These are phyloP conservation scores for Dactylellina sp. DNA, from an alignment of 2,329 filamentous ascomycete species.

Conservation along the genomic window DNA sequence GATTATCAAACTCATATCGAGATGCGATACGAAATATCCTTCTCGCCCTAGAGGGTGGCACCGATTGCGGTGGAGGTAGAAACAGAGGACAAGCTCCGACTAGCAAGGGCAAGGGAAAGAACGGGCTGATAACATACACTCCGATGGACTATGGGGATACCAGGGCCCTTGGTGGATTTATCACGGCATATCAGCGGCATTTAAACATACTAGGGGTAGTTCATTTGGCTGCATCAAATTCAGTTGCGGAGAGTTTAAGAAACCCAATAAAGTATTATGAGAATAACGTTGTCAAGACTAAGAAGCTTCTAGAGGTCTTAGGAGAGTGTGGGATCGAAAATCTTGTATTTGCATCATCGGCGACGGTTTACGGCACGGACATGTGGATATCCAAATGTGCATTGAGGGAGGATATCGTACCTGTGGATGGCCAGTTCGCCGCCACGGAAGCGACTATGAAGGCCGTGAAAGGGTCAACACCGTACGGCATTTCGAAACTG, in stretches of 20 bases:
- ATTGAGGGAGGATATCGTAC: conserved; percentile 21
- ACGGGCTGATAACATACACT: conserved; percentile 1
- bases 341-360: conserved; percentile 76
- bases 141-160: conserved; percentile 20
- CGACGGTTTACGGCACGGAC: conserved; percentile 76
- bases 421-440: background rate
- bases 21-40: conserved; percentile 63
- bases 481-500: conserved; percentile 76
- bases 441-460: background rate
- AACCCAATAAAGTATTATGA: conserved; percentile 74
- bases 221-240: conserved; percentile 77
- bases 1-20: conserved; percentile 64
- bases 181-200: background rate
- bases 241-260: conserved; percentile 73
- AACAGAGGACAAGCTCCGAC: background rate
- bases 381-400: too few species aligned
- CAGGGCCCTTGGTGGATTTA: background rate
- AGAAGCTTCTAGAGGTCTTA: conserved; percentile 71
- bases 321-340: conserved; percentile 72
- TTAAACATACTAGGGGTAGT: conserved; percentile 72
- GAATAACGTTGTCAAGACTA: conserved; percentile 75
- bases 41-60: conserved; percentile 53
- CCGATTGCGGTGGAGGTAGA: too few species aligned
- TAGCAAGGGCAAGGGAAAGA: background rate
- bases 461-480: conserved; percentile 68